Conservation (phyloP, 139 green algal genomes). For the Tetraselmis striata region DNA sequence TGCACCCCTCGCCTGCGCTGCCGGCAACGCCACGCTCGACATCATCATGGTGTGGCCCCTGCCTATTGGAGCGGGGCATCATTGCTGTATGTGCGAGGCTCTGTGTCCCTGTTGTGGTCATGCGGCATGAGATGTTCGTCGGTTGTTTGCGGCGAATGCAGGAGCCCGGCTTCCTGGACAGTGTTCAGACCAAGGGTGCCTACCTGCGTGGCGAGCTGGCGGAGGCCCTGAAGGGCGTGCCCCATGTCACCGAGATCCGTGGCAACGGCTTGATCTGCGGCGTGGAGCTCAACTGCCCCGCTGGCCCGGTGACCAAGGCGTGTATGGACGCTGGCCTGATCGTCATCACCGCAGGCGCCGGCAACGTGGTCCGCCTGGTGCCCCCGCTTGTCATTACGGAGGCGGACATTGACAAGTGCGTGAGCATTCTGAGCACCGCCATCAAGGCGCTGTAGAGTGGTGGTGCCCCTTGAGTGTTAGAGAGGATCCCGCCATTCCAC, state of each 20-base stretch:
- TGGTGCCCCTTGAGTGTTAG: no score
- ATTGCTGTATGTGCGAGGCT: no score
- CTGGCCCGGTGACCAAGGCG: slow-evolving; percentile 60
- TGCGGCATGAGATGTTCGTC: no score
- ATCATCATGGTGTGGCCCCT: slow-evolving; percentile 45
- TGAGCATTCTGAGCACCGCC: slow-evolving; percentile 25
- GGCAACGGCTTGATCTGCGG: slow-evolving; percentile 85
- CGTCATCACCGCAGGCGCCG: slow-evolving; percentile 84
- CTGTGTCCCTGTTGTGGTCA: no score
- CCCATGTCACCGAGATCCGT: slow-evolving; percentile 83
- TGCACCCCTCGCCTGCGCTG: slow-evolving; percentile 85
- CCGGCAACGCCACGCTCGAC: slow-evolving; percentile 71
- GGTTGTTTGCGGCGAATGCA: neutral
- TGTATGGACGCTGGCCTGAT: slow-evolving; percentile 76
- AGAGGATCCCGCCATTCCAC: no score
- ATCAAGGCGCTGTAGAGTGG: slow-evolving; percentile 18
- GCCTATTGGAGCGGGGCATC: no score
- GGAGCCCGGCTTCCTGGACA: slow-evolving; percentile 74
- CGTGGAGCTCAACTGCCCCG: slow-evolving; percentile 82
- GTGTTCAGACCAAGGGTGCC: slow-evolving; percentile 73
- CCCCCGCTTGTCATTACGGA: slow-evolving; percentile 85
- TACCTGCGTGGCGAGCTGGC: slow-evolving; percentile 59
- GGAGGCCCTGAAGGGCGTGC: slow-evolving; percentile 56
- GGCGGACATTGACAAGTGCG: slow-evolving; percentile 72
- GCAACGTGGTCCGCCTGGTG: slow-evolving; percentile 90